These are phyloP conservation scores for Ilex aquifolium DNA, from an alignment of 257 asterid genomes.

Conservation along the genomic window DNA sequence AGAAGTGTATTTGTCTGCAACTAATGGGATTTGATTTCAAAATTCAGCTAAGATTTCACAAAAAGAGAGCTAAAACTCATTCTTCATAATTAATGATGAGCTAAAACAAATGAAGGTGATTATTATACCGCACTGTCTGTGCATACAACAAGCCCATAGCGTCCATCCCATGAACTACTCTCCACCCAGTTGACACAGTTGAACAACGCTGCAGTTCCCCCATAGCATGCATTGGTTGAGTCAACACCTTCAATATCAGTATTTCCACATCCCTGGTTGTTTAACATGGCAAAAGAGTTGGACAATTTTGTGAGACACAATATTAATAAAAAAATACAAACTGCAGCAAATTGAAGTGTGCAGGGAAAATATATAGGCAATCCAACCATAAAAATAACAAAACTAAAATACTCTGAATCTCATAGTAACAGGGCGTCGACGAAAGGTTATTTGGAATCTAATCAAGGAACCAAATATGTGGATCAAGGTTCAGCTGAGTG, in stretches of 20 bases:
- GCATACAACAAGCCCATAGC: constrained; percentile 98
- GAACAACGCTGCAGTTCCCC: constrained; percentile 95
- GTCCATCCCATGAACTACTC: constrained; percentile 97
- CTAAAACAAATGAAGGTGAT: constrained; percentile 15
- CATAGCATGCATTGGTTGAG: constrained; percentile 96
- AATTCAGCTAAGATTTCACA: too few species aligned
- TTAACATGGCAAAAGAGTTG: constrained; percentile 14
- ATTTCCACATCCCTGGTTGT: constrained; percentile 73
- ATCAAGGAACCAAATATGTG: too few species aligned
- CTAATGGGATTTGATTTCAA: too few species aligned
- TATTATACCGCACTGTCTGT: constrained; percentile 94
- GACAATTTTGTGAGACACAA: constrained; percentile 10
- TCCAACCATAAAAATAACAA: too few species aligned
- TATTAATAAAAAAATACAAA: neutral
- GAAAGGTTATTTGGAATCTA: too few species aligned
- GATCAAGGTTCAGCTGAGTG: too few species aligned
- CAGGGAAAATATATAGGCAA: neutral
- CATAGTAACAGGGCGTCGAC: too few species aligned
- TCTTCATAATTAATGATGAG: neutral
- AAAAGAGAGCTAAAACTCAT: too few species aligned
- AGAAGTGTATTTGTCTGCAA: too few species aligned
- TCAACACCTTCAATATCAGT: constrained; percentile 99
- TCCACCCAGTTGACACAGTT: constrained; percentile 99
- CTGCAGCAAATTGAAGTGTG: too few species aligned
- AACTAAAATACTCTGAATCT: too few species aligned